phyloP scores from a whole-genome alignment of 1,284 basidiomycete species.

The Sparassis latifolia region DNA sequence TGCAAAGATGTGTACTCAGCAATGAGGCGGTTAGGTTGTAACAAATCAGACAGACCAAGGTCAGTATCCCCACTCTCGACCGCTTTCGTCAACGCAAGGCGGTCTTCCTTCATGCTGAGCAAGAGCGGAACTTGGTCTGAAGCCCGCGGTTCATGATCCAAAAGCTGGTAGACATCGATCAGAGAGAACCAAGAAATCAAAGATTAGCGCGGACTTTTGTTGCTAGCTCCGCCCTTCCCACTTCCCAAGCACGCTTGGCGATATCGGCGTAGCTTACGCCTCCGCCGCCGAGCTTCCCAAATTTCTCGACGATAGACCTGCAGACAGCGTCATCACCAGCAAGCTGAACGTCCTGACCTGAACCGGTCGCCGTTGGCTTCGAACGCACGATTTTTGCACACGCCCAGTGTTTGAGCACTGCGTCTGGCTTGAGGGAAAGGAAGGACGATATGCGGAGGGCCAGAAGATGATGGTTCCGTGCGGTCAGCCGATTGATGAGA shows the following conservation, averaged over 20 bases:
- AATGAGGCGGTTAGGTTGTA: slow-evolving; percentile 1
- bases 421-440: slow-evolving; percentile 78
- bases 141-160: slow-evolving; percentile 86
- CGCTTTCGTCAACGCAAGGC: slow-evolving; percentile 82
- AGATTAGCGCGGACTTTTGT: slow-evolving; percentile 56
- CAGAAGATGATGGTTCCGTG: slow-evolving; percentile 86
- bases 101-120: slow-evolving; percentile 92
- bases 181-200: slow-evolving; percentile 9
- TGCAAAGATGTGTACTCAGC: slow-evolving; percentile 23
- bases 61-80: slow-evolving; percentile 95
- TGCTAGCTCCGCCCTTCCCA: slow-evolving; percentile 79
- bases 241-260: slow-evolving; percentile 90
- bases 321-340: slow-evolving; percentile 77
- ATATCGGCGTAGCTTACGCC: slow-evolving; percentile 93
- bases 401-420: slow-evolving; percentile 95
- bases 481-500: slow-evolving; percentile 78
- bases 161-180: slow-evolving; percentile 44
- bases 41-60: slow-evolving; percentile 52
- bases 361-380: slow-evolving; percentile 45
- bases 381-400: slow-evolving; percentile 82
- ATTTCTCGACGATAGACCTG: slow-evolving; percentile 81
- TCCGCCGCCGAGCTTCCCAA: slow-evolving; percentile 62
- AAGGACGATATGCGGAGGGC: slow-evolving; percentile 88
- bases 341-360: slow-evolving; percentile 46
- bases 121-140: slow-evolving; percentile 93